phyloP scores from a whole-genome alignment of 208 protist genomes.

The Kentomonas sorsogonicus region DNA sequence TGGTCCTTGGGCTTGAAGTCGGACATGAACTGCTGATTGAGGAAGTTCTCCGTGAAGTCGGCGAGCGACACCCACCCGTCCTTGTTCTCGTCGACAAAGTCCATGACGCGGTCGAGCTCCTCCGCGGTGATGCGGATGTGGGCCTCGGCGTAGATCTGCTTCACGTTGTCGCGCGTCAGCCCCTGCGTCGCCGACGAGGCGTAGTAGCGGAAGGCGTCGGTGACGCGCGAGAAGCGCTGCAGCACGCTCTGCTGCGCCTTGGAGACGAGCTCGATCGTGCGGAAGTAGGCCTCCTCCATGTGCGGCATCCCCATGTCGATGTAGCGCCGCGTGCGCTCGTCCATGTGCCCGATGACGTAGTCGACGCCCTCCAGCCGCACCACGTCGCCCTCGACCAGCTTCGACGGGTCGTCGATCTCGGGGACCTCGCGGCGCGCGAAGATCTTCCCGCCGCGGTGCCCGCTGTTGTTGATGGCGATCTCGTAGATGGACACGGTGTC shows the following conservation, averaged over 20 bases:
- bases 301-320: conserved; percentile 65
- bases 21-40: conserved; percentile 76
- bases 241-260: conserved; percentile 53
- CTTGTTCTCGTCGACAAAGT: conserved; percentile 61
- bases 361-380: conserved; percentile 56
- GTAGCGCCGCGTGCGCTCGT: conserved; percentile 67
- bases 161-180: conserved; percentile 51
- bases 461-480: conserved; percentile 84
- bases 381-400: conserved; percentile 68
- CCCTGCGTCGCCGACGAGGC: conserved; percentile 50
- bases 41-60: conserved; percentile 79
- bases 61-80: conserved; percentile 71
- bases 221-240: conserved; percentile 56
- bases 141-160: conserved; percentile 50
- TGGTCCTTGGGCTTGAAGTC: conserved; percentile 53
- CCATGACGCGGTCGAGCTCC: conserved; percentile 58
- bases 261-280: conserved; percentile 51
- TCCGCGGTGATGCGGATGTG: conserved; percentile 31
- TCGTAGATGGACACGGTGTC: conserved; percentile 94
- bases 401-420: conserved; percentile 42
- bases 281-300: conserved; percentile 75
- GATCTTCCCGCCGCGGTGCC: conserved; percentile 90
- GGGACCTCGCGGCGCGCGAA: conserved; percentile 77
- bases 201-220: conserved; percentile 80
- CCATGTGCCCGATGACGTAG: conserved; percentile 66